Evolutionary conservation across 1,139 yeast species (phyloP).

Genomic region (Petasospora fabianii): DNA sequence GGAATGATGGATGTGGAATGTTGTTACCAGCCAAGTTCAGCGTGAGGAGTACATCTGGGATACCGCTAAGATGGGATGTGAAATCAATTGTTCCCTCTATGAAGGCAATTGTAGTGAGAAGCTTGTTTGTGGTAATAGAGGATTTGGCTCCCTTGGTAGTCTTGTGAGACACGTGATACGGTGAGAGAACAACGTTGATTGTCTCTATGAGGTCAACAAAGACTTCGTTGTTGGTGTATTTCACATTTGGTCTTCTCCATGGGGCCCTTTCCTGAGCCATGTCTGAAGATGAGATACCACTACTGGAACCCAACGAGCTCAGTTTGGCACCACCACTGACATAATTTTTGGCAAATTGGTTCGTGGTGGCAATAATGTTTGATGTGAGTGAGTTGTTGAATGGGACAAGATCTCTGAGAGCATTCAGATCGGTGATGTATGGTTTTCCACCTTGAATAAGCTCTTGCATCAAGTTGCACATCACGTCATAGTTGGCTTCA

Average conservation of each 20-base stretch:
- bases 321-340: slow-evolving; percentile 15
- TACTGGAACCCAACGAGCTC: slow-evolving; percentile 1
- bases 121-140: slow-evolving; percentile 35
- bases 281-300: slow-evolving; percentile 7
- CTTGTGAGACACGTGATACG: slow-evolving; percentile 3
- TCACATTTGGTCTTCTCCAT: slow-evolving; percentile 24
- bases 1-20: slow-evolving; percentile 45
- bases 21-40: slow-evolving; percentile 44
- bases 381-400: slow-evolving; percentile 40
- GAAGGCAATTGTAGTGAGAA: slow-evolving; percentile 33
- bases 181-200: slow-evolving; percentile 33
- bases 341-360: slow-evolving; percentile 26
- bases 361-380: slow-evolving; percentile 38
- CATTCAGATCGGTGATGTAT: slow-evolving; percentile 66
- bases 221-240: slow-evolving; percentile 31
- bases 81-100: slow-evolving; percentile 64
- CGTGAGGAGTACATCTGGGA: slow-evolving; percentile 63
- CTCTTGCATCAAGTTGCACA: slow-evolving; percentile 58
- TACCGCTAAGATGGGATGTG: slow-evolving; percentile 67
- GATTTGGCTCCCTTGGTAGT: not conserved
- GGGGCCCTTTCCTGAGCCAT: slow-evolving; percentile 16
- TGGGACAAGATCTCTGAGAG: slow-evolving; percentile 70
- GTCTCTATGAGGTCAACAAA: slow-evolving; percentile 46
- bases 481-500: slow-evolving; percentile 61
- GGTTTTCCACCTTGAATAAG: slow-evolving; percentile 80